A percentile compares a stretch with the other conserved stretches of the same genome.
These are phyloP conservation scores for Obba rivulosa DNA, from an alignment of 768 basidiomycete species.

Conservation along the genomic window DNA sequence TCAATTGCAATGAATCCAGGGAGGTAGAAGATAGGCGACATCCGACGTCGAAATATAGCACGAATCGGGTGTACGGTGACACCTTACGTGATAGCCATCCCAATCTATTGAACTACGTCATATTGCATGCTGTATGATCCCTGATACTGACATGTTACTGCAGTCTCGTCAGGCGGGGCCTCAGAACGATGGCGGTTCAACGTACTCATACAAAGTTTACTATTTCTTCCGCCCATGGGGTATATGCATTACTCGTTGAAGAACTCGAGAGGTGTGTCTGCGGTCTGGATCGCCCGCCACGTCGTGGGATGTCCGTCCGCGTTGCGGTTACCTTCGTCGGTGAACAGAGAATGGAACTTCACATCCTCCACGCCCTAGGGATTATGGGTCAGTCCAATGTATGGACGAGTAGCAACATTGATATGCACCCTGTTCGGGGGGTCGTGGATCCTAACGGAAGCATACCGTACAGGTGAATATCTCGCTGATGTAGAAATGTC, in stretches of 20 bases:
- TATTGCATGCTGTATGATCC: no score
- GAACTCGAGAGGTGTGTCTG: slow-evolving; percentile 56
- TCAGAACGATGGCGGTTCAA: no score
- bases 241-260: slow-evolving; percentile 52
- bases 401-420: slow-evolving; percentile 1
- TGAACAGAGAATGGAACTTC: slow-evolving; percentile 67
- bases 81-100: no score
- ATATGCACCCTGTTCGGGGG: slow-evolving; percentile 59
- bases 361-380: slow-evolving; percentile 60
- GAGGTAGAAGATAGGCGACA: no score
- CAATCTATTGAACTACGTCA: no score
- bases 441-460: slow-evolving; percentile 68
- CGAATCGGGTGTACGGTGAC: no score
- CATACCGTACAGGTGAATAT: slow-evolving; percentile 2
- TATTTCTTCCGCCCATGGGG: neutral
- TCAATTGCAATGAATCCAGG: no score
- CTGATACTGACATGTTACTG: no score
- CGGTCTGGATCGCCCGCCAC: slow-evolving; percentile 62
- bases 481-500: neutral
- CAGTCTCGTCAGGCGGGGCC: no score
- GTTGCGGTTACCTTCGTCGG: slow-evolving; percentile 25
- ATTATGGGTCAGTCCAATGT: neutral
- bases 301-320: slow-evolving; percentile 38
- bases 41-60: no score
- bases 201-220: neutral